Percentiles rank a stretch among this genome's conserved stretches.
These are phyloP conservation scores for Gamarada debralockiae DNA, from an alignment of 495 filamentous ascomycete species.

Conservation along the genomic window DNA sequence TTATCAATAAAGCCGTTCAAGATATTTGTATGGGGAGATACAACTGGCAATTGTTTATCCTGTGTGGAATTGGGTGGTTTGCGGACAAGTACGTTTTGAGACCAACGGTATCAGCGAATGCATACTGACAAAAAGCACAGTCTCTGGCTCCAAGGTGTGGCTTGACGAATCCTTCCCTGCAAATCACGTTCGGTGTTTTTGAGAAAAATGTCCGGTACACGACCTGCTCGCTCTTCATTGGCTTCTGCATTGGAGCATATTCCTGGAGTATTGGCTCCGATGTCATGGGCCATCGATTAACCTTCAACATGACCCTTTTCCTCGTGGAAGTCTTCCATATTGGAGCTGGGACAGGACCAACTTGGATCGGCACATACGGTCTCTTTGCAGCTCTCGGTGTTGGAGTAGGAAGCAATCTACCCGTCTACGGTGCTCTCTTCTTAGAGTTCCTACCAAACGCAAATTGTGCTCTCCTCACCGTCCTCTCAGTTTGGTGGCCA, in stretches of 20 bases:
- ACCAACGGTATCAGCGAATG: not conserved
- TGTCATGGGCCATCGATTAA: conserved; percentile 63
- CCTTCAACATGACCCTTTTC: conserved; percentile 72
- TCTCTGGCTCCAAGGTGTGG: conserved; percentile 61
- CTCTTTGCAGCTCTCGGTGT: conserved; percentile 44
- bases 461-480: conserved; percentile 70
- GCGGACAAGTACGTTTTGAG: conserved; percentile 45
- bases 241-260: conserved; percentile 68
- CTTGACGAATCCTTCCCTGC: conserved; percentile 69
- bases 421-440: conserved; percentile 75
- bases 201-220: conserved; percentile 51
- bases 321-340: conserved; percentile 73
- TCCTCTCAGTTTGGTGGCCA: conserved; percentile 79
- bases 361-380: conserved; percentile 60
- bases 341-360: conserved; percentile 61
- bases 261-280: conserved; percentile 82
- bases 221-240: conserved; percentile 47
- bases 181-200: conserved; percentile 58
- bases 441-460: conserved; percentile 77
- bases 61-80: conserved; percentile 79
- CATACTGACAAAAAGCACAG: conserved; percentile 26
- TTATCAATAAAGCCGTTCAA: conserved; percentile 72
- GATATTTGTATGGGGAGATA: conserved; percentile 88
- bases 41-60: conserved; percentile 78
- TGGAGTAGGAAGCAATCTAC: conserved; percentile 67